Conservation (phyloP, 495 filamentous ascomycete species). For the Oidiodendron maius region DNA sequence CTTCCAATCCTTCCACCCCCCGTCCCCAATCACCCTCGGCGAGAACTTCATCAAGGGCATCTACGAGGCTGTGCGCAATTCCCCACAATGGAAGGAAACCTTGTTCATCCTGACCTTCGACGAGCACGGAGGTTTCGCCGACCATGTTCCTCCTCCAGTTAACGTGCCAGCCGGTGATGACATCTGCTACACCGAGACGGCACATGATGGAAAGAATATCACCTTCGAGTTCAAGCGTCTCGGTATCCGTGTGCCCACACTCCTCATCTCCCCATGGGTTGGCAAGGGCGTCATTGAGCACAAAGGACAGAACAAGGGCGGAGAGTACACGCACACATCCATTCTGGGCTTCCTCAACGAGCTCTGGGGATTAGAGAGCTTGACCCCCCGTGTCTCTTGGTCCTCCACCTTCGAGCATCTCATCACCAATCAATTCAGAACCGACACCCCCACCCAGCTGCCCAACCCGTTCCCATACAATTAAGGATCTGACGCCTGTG, state of each 20-base stretch:
- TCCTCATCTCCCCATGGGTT: slow-evolving; percentile 45
- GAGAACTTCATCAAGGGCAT: slow-evolving; percentile 43
- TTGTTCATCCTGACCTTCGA: slow-evolving; percentile 46
- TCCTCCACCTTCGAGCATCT: slow-evolving; percentile 38
- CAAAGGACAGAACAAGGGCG: slow-evolving; percentile 32
- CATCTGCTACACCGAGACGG: slow-evolving; percentile 37
- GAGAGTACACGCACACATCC: slow-evolving; percentile 38
- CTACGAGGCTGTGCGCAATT: slow-evolving; percentile 40
- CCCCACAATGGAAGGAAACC: slow-evolving; percentile 40
- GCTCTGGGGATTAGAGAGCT: slow-evolving; percentile 35
- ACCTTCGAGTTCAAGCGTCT: slow-evolving; percentile 42
- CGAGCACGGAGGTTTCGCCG: slow-evolving; percentile 44
- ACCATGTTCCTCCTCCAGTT: slow-evolving; percentile 42
- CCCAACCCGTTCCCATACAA: slow-evolving; percentile 21
- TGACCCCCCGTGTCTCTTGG: slow-evolving; percentile 37
- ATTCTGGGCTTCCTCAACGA: slow-evolving; percentile 37
- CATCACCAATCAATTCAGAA: slow-evolving; percentile 24
- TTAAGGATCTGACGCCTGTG: not conserved
- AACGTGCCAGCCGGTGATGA: slow-evolving; percentile 31
- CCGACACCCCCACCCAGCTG: slow-evolving; percentile 29
- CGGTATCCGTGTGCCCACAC: slow-evolving; percentile 41
- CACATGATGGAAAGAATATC: slow-evolving; percentile 33
- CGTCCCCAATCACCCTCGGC: slow-evolving; percentile 37
- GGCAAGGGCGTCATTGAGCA: slow-evolving; percentile 40
- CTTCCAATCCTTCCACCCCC: slow-evolving; percentile 44